Conservation (phyloP, 805 yeast genomes). For the Ogataea paraovalis region DNA sequence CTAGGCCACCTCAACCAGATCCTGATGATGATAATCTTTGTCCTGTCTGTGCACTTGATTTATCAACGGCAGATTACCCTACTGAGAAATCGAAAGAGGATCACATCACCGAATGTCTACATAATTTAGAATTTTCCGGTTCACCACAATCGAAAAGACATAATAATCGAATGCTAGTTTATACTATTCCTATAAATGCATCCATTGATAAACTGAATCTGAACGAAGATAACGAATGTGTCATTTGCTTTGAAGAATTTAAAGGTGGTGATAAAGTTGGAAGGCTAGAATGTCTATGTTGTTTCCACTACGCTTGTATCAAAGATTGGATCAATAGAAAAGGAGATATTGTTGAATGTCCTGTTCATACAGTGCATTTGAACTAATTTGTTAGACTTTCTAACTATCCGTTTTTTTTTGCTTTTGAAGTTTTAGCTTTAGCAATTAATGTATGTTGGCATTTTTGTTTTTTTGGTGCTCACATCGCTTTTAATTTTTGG, state of each 20-base stretch:
- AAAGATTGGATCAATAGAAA: constrained; percentile 86
- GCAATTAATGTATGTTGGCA: neutral
- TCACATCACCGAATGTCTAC: constrained; percentile 71
- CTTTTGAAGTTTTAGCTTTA: neutral
- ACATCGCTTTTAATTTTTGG: too few relatives aligned
- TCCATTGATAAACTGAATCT: constrained; percentile 15
- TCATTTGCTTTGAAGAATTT: constrained; percentile 89
- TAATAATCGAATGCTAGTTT: constrained; percentile 82
- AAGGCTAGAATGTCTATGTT: constrained; percentile 88
- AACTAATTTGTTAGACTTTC: neutral
- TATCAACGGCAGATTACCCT: constrained; percentile 11
- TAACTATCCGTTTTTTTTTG: neutral
- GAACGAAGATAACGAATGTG: constrained; percentile 69
- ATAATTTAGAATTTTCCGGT: constrained; percentile 58
- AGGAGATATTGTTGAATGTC: constrained; percentile 86
- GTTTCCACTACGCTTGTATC: constrained; percentile 88
- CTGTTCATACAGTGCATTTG: constrained; percentile 61
- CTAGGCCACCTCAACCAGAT: constrained; percentile 1
- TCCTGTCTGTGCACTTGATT: constrained; percentile 38
- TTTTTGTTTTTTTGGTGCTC: neutral
- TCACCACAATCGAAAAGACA: constrained; percentile 52
- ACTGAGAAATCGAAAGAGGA: constrained; percentile 43
- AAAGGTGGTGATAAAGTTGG: constrained; percentile 86
- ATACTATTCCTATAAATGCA: constrained; percentile 45
- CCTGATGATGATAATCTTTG: constrained; percentile 36